phyloP scores from a whole-genome alignment of 2,329 filamentous ascomycete species.

The Cercospora sojina region DNA sequence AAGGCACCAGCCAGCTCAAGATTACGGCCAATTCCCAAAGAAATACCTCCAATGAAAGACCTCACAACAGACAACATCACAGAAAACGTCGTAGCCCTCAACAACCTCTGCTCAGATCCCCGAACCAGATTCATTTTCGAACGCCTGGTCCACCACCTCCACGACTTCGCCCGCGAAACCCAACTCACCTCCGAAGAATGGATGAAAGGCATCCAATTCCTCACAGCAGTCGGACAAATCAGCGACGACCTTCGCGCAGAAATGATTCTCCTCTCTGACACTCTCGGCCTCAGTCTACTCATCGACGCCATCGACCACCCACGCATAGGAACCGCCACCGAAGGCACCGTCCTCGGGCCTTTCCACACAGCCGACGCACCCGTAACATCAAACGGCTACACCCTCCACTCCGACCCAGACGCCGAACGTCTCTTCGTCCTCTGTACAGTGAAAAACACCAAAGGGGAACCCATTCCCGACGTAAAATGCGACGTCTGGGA shows the following conservation, averaged over 20 bases:
- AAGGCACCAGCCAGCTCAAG: slow-evolving; percentile 3
- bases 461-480: slow-evolving; percentile 59
- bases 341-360: slow-evolving; percentile 76
- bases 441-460: slow-evolving; percentile 66
- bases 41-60: slow-evolving; percentile 58
- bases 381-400: slow-evolving; percentile 53
- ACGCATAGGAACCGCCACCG: slow-evolving; percentile 66
- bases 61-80: slow-evolving; percentile 77
- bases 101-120: slow-evolving; percentile 64
- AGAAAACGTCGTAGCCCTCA: slow-evolving; percentile 69
- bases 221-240: slow-evolving; percentile 70
- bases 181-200: slow-evolving; percentile 73
- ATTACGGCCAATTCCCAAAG: slow-evolving; percentile 1
- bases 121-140: slow-evolving; percentile 72
- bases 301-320: slow-evolving; percentile 81
- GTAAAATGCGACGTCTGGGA: slow-evolving; percentile 82
- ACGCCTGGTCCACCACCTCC: slow-evolving; percentile 72
- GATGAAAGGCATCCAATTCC: slow-evolving; percentile 69
- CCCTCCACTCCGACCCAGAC: slow-evolving; percentile 65
- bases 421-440: slow-evolving; percentile 69
- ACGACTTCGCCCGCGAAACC: slow-evolving; percentile 79
- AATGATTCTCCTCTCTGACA: slow-evolving; percentile 78
- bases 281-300: slow-evolving; percentile 75
- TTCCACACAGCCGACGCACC: slow-evolving; percentile 79
- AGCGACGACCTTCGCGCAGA: slow-evolving; percentile 36